These are phyloP conservation scores for Coriolopsis trogii DNA, from an alignment of 1,284 basidiomycete genomes.

Conservation along the genomic window DNA sequence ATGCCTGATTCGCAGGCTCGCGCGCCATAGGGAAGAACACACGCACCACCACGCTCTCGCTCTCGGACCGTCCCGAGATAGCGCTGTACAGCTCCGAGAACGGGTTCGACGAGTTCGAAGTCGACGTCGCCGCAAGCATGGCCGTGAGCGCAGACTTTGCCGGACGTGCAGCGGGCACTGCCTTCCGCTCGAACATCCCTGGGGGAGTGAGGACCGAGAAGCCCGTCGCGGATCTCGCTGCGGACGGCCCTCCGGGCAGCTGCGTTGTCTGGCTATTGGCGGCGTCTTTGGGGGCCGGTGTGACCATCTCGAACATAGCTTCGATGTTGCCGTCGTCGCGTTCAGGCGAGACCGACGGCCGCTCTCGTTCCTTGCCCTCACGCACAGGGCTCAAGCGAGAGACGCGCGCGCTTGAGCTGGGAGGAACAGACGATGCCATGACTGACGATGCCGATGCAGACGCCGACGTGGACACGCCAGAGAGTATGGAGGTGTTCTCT, in stretches of 20 bases:
- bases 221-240: conserved; percentile 12
- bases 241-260: background rate
- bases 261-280: conserved; percentile 13
- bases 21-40: conserved; percentile 89
- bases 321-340: conserved; percentile 37
- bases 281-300: conserved; percentile 31
- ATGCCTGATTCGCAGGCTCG: conserved; percentile 57
- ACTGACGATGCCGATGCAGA: too few species aligned
- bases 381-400: conserved; percentile 70
- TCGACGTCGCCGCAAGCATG: conserved; percentile 62
- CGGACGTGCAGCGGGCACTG: conserved; percentile 44
- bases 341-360: conserved; percentile 26
- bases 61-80: conserved; percentile 74
- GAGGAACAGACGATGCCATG: conserved; percentile 48
- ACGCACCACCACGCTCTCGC: conserved; percentile 66
- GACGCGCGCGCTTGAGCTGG: conserved; percentile 41
- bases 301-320: conserved; percentile 50
- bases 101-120: conserved; percentile 69
- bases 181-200: conserved; percentile 52
- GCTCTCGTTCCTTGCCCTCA: conserved; percentile 44
- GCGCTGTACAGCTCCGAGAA: conserved; percentile 83
- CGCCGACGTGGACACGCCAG: conserved; percentile 52
- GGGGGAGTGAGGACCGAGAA: conserved; percentile 26
- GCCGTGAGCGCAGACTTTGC: conserved; percentile 64
- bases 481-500: conserved; percentile 58